Evolutionary conservation across 2,329 filamentous ascomycete species (phyloP), one percentile per base, ranked within the genome.

Genomic region (Penicillium corylophilum): DNA sequence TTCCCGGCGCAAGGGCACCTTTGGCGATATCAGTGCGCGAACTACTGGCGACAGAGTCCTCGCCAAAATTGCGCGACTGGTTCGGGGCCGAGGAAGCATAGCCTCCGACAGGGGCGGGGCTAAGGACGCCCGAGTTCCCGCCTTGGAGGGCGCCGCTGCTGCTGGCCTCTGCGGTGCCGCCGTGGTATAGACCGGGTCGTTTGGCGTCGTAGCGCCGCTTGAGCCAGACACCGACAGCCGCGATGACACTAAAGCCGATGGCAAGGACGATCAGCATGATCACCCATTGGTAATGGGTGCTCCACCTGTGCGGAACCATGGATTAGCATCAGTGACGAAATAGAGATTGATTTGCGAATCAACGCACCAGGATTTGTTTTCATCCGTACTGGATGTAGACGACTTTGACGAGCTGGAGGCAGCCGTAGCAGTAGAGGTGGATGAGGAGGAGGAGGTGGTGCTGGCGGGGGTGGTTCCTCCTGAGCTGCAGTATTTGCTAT

Each of bases 211-310:
- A 87, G 59, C 87, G 85, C 51, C 85, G 84, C 59, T 89, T 87
- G 74, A 89, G 83, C 69, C 87, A 82, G 64, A 85, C 83, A 35
- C 86, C 87, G 16, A 82, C 78, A 35, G 87, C 73, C 78, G 86
- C 88, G 63, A 90, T 81, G 51, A 78, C 77, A 13, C 79, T 74
- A 55, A 95, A 88, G 47, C 78, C 86, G 53, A 93, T 76, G 39
- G 86, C 79, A 24, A 95, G 79, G 55, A 93, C 76, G 58, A 90
- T 85, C 47, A 94, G 78, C 80, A 94, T 90, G 56, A 93, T 79
- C 41, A 95, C 82, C 89, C 89, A 95, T 75, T 85, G 80, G 77
- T 83, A 90, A 70, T 93, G 89, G 24, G 76, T 79, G 7, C 80
- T 54, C 62, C 59, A 62, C 57, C 64, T 70, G 53, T 18, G 23